Evolutionary conservation across 164 flowering plant species (phyloP), one percentile per base, ranked within the genome.

Genomic region (Houttuynia cordata): DNA sequence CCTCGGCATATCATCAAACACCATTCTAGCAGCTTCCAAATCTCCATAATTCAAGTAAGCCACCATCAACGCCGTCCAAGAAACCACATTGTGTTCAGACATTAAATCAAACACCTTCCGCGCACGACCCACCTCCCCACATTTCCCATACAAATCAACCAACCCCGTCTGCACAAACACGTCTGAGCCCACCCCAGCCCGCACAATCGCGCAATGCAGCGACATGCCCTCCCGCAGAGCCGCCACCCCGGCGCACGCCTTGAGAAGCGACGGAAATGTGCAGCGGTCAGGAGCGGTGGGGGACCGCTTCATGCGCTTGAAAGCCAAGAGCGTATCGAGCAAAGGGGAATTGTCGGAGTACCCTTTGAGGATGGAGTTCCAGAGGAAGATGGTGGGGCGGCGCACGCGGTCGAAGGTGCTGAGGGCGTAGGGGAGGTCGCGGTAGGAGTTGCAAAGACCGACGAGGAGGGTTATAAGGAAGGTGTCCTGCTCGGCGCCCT

Each of bases 91-190:
- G 34, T 37, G 61, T 23, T 30, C 60, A 8, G n/a, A 40, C 69
- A 67, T 67, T 61, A 4, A 30, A 39, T 67, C 69, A 34, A 67
- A 67, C 13, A 67, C 55, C 39, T 67, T 55, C 18, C 69, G 55
- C 7, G 69, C 69, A 55, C 15, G 47, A 20, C 9, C 54, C 8
- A 61, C 53, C 42, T 61, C 56, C 49, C 24, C 37, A 60, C 69
- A 66, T 55, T 66, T 66, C 13, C 69, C 69, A 47, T 66, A 66
- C 13, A 66, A 60, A 47, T 66, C 69, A 7, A 66, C 53, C 60
- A 66, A 61, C 10, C 64, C 60, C 24, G 69, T 66, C 34, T 42
- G 59, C 20, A 66, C 69, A 56, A 24, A 60, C 1, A 66, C 10
- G 61, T 60, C 63, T 18, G 53, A n/a, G 17, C 53, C 64, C 7